A percentile compares a stretch with the other conserved stretches of the same genome.
phyloP scores from a whole-genome alignment of 2,329 filamentous ascomycete species.

The Pseudogymnoascus sp. region DNA sequence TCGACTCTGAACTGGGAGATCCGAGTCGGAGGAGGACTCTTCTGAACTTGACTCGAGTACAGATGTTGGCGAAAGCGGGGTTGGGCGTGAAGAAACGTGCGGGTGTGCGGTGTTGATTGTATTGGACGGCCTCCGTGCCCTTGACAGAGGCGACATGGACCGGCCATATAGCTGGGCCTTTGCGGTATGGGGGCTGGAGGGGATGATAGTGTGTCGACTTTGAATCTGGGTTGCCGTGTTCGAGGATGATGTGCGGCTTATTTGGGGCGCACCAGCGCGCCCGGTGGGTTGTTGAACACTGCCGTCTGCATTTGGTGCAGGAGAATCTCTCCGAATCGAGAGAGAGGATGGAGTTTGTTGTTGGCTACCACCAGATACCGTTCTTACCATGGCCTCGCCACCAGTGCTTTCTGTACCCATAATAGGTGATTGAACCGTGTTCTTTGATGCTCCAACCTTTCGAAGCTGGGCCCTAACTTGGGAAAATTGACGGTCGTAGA shows the following conservation, averaged over 20 bases:
- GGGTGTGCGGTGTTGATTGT: constrained; percentile 14
- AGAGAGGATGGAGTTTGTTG: constrained; percentile 25
- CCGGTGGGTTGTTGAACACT: constrained; percentile 14
- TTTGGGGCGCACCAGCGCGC: constrained; percentile 21
- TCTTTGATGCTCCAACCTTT: constrained; percentile 55
- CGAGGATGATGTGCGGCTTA: constrained; percentile 27
- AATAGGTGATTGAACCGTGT: constrained; percentile 48
- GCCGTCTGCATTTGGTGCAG: constrained; percentile 20
- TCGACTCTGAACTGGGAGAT: constrained; percentile 23
- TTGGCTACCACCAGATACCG: constrained; percentile 38
- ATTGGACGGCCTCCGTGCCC: constrained; percentile 14
- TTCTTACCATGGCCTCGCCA: constrained; percentile 45
- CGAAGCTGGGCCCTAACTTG: constrained; percentile 88
- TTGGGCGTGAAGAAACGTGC: constrained; percentile 11
- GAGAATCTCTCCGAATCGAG: constrained; percentile 25
- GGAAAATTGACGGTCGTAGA: constrained; percentile 84
- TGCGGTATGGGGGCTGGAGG: constrained; percentile 23
- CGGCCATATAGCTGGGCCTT: constrained; percentile 21
- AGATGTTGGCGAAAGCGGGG: constrained; percentile 18
- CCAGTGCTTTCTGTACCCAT: constrained; percentile 37
- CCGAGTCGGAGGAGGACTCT: constrained; percentile 23
- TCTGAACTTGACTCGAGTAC: constrained; percentile 17
- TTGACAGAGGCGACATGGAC: constrained; percentile 23
- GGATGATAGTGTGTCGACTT: constrained; percentile 21
- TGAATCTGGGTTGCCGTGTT: constrained; percentile 23